Evolutionary conservation across 257 asterid genomes (phyloP).

Genomic region (Solanum peruvianum): DNA sequence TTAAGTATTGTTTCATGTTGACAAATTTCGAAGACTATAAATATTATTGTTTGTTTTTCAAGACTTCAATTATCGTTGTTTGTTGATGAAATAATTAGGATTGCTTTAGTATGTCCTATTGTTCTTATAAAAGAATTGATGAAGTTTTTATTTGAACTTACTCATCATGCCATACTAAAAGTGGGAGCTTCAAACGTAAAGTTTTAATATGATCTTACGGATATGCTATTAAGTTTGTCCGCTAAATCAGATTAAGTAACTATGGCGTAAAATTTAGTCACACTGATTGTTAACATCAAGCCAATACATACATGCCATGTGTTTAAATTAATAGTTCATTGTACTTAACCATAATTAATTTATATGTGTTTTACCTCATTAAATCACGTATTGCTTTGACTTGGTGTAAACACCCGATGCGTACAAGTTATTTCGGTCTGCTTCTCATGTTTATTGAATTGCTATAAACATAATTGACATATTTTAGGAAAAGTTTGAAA

Average conservation of each 20-base stretch:
- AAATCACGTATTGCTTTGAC: too few relatives aligned
- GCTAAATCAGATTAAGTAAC: background rate
- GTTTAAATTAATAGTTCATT: too few relatives aligned
- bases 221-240: background rate
- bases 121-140: background rate
- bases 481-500: background rate
- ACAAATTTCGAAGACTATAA: background rate
- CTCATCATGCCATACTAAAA: background rate
- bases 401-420: too few relatives aligned
- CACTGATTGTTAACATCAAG: too few relatives aligned
- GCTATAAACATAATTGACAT: background rate
- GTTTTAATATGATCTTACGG: background rate
- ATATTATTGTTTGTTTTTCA: too few relatives aligned
- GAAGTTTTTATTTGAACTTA: background rate
- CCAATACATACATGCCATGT: too few relatives aligned
- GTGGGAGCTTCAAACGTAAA: background rate
- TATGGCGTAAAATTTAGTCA: background rate
- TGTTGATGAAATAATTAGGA: background rate
- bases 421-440: rapidly evolving
- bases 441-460: background rate
- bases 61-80: background rate
- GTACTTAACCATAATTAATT: too few relatives aligned
- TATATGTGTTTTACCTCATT: too few relatives aligned
- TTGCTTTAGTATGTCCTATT: background rate
- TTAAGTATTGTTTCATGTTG: background rate